Base-by-base conservation (phyloP, 768 basidiomycete species). In the Boletus tomentosulus region DNA sequence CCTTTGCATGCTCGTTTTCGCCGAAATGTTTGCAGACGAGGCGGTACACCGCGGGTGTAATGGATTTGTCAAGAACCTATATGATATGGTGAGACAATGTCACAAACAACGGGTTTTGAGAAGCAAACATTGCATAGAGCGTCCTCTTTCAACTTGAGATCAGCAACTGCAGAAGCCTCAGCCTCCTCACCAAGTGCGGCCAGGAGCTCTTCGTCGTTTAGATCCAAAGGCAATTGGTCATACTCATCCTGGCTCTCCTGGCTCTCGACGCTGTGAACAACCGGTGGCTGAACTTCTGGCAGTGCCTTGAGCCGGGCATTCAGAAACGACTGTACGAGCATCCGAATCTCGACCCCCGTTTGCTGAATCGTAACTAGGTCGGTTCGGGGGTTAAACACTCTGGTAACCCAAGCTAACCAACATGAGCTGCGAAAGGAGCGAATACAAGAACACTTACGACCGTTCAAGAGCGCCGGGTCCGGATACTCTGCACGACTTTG, bases 171-270 rank as follows among this genome's bases (percentile, higher is more conserved):
- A n/a, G 65, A 37, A 7, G 60, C 52, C 5, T 62, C 61, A 2
- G 54, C 67, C 13, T 65, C 70, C 10, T 69, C 73, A 16, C 75
- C 79, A 7, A 88, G 73, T 7, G 83, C 74, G 28, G 80, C 83
- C 16, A 79, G 62, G 1, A 88, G 65, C 15, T 74, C 77, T 22
- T 83, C 84, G 60, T 90, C 87, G 49, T 80, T 71, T 24, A 84
- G 73, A 51, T 86, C 82, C 45, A 86, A 70, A 55, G 82, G 79
- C 38, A 85, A 62, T 42, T 74, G 72, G 15, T 78, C 82, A 57
- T 83, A 92, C 49, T 86, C 83, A 52, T 92, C 89, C 62, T 94
- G 89, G 57, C 86, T 91, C 56, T 92, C 90, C 61, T 82, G 81
- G 42, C 77, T 78, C 35, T 79, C 80, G 16, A 57, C 15, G 43